phyloP scores from a whole-genome alignment of 2,329 filamentous ascomycete species.

The Paecilomyces dactylethromorphus region DNA sequence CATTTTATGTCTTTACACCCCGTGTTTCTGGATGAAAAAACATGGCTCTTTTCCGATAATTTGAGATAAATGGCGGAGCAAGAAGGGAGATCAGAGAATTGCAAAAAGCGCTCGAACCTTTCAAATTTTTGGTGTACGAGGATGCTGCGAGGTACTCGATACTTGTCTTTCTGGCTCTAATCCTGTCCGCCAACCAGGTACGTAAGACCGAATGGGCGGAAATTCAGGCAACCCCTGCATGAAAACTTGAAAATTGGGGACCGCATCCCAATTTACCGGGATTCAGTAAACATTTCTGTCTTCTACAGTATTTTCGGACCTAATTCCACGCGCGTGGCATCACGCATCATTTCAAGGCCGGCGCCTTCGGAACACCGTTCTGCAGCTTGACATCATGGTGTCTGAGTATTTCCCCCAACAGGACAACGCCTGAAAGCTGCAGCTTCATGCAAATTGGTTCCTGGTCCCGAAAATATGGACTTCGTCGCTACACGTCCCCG shows the following conservation, averaged over 20 bases:
- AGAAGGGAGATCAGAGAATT: background rate
- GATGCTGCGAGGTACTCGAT: too few relatives aligned
- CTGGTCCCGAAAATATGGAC: too few relatives aligned
- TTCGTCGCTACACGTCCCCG: too few relatives aligned
- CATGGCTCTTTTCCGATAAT: background rate
- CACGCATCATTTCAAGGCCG: too few relatives aligned
- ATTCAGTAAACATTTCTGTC: background rate
- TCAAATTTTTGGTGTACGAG: background rate
- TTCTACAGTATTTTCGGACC: background rate
- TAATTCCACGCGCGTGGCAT: too few relatives aligned
- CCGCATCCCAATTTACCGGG: background rate
- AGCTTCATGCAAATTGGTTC: too few relatives aligned
- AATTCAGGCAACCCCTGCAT: background rate
- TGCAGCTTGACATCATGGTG: too few relatives aligned
- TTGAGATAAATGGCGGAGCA: background rate
- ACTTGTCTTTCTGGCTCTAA: background rate
- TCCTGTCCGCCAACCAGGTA: background rate
- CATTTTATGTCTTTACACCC: background rate
- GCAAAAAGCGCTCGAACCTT: background rate
- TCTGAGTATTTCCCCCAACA: too few relatives aligned
- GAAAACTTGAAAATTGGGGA: background rate
- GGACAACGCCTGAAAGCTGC: too few relatives aligned
- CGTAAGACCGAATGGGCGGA: background rate
- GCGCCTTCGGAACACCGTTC: too few relatives aligned
- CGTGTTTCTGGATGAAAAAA: background rate